These are phyloP conservation scores for Arxiozyma telluris DNA, from an alignment of 1,139 yeast species.

Conservation along the genomic window DNA sequence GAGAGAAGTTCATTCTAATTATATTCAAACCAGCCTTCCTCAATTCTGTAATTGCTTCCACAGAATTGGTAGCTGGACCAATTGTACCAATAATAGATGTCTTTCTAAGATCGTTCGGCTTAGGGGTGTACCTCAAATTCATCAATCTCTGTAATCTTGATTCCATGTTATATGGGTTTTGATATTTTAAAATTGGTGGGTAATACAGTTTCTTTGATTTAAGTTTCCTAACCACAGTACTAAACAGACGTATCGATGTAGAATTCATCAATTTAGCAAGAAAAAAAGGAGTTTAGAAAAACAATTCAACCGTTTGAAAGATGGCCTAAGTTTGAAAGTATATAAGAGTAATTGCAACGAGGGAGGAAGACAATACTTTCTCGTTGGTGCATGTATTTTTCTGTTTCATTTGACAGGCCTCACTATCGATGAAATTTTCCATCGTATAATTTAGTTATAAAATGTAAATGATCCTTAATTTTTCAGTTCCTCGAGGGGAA, in stretches of 20 bases:
- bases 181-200: neutral
- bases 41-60: constrained; percentile 72
- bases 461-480: no score
- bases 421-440: no score
- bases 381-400: no score
- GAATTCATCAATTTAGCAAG: neutral
- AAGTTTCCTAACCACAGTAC: neutral
- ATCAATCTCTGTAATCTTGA: constrained; percentile 66
- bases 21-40: constrained; percentile 96
- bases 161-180: constrained; percentile 17
- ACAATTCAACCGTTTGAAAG: no score
- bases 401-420: no score
- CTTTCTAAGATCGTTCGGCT: constrained; percentile 79
- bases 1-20: constrained; percentile 97
- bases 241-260: neutral
- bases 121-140: constrained; percentile 50
- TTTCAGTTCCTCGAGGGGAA: no score
- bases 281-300: no score
- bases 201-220: neutral
- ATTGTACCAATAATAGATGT: constrained; percentile 96
- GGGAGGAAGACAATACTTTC: no score
- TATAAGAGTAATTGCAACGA: neutral
- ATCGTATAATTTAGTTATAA: no score
- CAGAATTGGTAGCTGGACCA: constrained; percentile 92
- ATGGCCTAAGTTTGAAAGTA: no score